Percentiles rank a stretch among this genome's conserved stretches.
phyloP scores from a whole-genome alignment of 2,329 filamentous ascomycete species.

The Colletotrichum spinosum region DNA sequence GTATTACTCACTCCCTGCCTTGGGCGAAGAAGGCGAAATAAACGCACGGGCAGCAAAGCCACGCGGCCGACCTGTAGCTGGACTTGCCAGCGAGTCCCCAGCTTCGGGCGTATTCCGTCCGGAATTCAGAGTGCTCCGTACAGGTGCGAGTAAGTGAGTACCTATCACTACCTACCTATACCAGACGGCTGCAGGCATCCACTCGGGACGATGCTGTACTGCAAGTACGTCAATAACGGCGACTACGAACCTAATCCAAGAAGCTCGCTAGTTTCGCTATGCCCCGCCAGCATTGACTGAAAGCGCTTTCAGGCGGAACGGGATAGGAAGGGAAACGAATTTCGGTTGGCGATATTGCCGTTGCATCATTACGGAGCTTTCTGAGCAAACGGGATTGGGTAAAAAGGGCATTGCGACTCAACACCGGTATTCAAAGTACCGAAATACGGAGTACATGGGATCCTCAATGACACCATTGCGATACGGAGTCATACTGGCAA shows the following conservation, averaged over 20 bases:
- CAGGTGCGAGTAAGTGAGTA: no score
- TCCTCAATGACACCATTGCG: background rate
- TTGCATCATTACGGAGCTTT: slow-evolving; percentile 23
- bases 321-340: background rate
- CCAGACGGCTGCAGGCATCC: no score
- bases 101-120: no score
- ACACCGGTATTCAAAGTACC: slow-evolving; percentile 2
- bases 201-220: no score
- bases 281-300: no score
- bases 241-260: background rate
- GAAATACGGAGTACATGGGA: slow-evolving; percentile 10
- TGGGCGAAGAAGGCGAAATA: background rate
- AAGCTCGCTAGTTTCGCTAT: no score
- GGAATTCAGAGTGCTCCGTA: no score
- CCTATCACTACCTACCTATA: no score
- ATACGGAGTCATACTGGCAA: background rate
- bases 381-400: background rate
- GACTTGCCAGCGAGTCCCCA: no score
- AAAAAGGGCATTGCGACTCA: background rate
- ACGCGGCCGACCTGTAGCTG: background rate
- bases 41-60: slow-evolving; percentile 12
- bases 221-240: slow-evolving; percentile 4
- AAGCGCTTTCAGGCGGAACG: no score
- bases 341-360: background rate
- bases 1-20: background rate